Evolutionary conservation across 805 yeast species (phyloP).

Genomic region (Pichia sporocuriosa): DNA sequence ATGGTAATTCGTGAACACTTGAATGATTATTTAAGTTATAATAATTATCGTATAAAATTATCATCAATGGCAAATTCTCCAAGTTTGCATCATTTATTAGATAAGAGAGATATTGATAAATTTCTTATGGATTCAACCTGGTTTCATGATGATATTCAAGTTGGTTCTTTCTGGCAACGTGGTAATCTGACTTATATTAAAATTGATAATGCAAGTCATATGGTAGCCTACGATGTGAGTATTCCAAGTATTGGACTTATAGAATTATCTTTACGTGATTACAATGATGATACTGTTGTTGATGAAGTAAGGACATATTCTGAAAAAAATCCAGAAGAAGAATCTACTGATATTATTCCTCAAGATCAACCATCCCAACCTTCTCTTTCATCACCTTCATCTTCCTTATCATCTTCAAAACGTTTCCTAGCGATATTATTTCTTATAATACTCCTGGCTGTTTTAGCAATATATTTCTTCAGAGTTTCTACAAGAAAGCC

Average conservation of each 20-base stretch:
- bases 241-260: conserved; percentile 63
- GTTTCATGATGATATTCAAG: conserved; percentile 35
- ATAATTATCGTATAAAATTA: not conserved
- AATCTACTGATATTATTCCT: no score
- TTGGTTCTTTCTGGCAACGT: conserved; percentile 40
- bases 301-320: conserved; percentile 6
- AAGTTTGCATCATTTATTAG: not conserved
- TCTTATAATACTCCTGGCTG: conserved; percentile 2
- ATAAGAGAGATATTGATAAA: conserved; percentile 6
- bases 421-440: conserved; percentile 5
- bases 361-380: no score
- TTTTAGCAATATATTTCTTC: conserved; percentile 6
- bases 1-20: conserved; percentile 50
- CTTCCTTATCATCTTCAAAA: not conserved
- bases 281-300: conserved; percentile 14
- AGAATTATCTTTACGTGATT: conserved; percentile 31
- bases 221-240: conserved; percentile 86
- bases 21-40: conserved; percentile 6
- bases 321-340: not conserved
- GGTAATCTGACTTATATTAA: conserved; percentile 72
- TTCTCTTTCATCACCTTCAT: no score
- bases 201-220: conserved; percentile 76
- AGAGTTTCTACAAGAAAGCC: conserved; percentile 3
- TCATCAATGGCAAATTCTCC: not conserved
- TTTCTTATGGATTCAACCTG: conserved; percentile 29